phyloP scores from a whole-genome alignment of 768 basidiomycete genomes.

The Lactarius sp. region DNA sequence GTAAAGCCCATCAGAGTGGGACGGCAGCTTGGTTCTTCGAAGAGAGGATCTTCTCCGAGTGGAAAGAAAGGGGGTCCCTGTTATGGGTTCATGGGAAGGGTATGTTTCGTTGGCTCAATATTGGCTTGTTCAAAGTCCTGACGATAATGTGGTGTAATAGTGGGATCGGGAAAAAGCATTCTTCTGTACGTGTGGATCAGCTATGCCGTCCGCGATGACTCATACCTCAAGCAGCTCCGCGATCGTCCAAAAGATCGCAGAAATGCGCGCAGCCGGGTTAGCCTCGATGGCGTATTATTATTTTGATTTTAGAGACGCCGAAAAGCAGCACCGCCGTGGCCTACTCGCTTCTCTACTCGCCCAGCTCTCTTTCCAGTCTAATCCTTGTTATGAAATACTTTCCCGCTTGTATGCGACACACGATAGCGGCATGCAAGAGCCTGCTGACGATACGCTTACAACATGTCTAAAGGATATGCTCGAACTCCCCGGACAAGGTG shows the following conservation, averaged over 20 bases:
- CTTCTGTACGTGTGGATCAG: neutral
- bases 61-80: conserved; percentile 1
- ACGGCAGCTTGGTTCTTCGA: conserved; percentile 4
- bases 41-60: neutral
- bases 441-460: neutral
- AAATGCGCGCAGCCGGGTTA: neutral
- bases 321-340: neutral
- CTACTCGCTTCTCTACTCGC: neutral
- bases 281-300: conserved; percentile 4
- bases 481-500: no score
- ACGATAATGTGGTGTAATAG: neutral
- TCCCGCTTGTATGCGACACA: neutral
- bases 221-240: neutral
- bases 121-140: neutral
- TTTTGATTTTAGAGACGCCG: neutral
- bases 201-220: neutral
- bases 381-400: neutral
- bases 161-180: conserved; percentile 7
- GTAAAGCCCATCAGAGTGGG: neutral
- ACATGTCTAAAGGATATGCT: no score
- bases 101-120: neutral
- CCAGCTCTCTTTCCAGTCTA: conserved; percentile 1
- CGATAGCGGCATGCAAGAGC: neutral
- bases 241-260: neutral
- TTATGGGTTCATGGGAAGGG: conserved; percentile 17